These are phyloP conservation scores for Aspergillus aculeatinus DNA, from an alignment of 2,329 filamentous ascomycete genomes.

Conservation along the genomic window DNA sequence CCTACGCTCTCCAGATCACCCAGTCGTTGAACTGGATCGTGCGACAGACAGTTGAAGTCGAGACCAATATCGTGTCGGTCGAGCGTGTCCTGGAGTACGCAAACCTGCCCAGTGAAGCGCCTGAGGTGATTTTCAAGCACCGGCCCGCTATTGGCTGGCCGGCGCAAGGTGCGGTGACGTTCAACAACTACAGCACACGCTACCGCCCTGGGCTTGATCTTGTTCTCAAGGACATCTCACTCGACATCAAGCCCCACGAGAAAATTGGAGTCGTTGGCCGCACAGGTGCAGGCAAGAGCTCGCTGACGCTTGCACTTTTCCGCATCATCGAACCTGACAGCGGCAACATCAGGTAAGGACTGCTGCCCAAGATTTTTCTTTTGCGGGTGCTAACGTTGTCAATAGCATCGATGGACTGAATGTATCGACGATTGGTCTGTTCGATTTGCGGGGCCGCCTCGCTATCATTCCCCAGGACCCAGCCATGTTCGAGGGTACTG, in stretches of 20 bases:
- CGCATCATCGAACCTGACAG: slow-evolving; percentile 85
- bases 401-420: slow-evolving; percentile 79
- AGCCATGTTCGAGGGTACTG: slow-evolving; percentile 87
- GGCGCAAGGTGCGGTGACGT: slow-evolving; percentile 79
- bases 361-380: slow-evolving; percentile 4
- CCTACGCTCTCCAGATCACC: slow-evolving; percentile 94
- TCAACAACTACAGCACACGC: slow-evolving; percentile 90
- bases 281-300: slow-evolving; percentile 94
- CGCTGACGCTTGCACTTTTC: slow-evolving; percentile 87
- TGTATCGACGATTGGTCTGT: slow-evolving; percentile 82
- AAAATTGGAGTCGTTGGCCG: slow-evolving; percentile 97
- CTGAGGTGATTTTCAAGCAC: slow-evolving; percentile 86
- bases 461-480: slow-evolving; percentile 98
- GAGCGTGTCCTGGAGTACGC: slow-evolving; percentile 97
- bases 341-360: slow-evolving; percentile 65
- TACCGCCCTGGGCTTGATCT: slow-evolving; percentile 88
- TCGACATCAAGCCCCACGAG: slow-evolving; percentile 92
- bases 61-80: slow-evolving; percentile 99
- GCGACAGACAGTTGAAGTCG: slow-evolving; percentile 97
- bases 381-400: slow-evolving; percentile 15
- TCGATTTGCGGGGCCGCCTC: slow-evolving; percentile 83
- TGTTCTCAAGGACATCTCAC: slow-evolving; percentile 86
- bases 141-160: slow-evolving; percentile 91
- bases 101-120: slow-evolving; percentile 84
- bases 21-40: slow-evolving; percentile 99